Conservation (phyloP, 1,284 basidiomycete genomes). For the Apiotrichum siamense region DNA sequence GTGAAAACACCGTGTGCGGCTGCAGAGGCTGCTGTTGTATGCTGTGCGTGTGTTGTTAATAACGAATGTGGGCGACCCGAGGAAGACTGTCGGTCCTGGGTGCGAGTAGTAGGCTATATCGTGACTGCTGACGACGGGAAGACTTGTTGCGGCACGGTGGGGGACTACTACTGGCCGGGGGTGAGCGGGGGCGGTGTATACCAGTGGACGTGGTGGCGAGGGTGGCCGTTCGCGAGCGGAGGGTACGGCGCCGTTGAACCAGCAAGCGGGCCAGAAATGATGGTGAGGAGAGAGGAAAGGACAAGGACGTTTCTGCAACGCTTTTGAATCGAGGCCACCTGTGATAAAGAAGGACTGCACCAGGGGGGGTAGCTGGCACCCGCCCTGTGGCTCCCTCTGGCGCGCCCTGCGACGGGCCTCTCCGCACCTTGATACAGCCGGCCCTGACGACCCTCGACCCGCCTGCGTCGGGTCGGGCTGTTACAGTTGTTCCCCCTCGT, state of each 20-base stretch:
- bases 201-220: neutral
- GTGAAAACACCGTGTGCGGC: neutral
- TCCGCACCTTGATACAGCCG: too few species aligned
- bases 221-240: neutral
- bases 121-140: neutral
- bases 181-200: neutral
- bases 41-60: neutral
- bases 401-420: too few species aligned
- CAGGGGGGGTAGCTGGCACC: too few species aligned
- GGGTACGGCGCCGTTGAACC: constrained; percentile 7
- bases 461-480: too few species aligned
- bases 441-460: too few species aligned
- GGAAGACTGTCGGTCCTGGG: neutral
- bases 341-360: too few species aligned
- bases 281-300: neutral
- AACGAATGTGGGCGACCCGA: constrained; percentile 3
- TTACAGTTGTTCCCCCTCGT: too few species aligned
- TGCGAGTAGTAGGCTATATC: neutral
- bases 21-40: neutral
- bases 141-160: neutral
- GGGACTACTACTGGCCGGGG: neutral
- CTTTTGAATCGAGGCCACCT: too few species aligned
- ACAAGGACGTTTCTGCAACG: too few species aligned
- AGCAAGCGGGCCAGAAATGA: constrained; percentile 8
- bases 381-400: too few species aligned